phyloP scores from a whole-genome alignment of 169 alveolate species.

The Babesia microti region DNA sequence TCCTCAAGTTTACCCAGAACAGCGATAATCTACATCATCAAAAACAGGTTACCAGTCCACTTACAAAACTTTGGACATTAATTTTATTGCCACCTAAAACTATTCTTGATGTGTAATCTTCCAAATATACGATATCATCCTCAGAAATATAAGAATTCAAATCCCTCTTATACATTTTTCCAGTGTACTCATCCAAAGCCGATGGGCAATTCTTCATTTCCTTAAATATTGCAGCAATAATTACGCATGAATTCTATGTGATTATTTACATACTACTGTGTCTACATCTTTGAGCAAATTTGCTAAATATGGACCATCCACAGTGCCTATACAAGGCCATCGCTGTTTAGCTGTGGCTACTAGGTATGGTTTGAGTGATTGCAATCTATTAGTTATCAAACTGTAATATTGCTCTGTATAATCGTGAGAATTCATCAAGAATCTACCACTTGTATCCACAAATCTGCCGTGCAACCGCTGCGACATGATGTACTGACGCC shows the following conservation, averaged over 20 bases:
- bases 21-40: conserved; percentile 19
- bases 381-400: conserved; percentile 26
- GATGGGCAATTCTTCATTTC: conserved; percentile 46
- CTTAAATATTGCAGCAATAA: conserved; percentile 37
- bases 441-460: too few species aligned
- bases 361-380: conserved; percentile 17
- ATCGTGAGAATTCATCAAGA: conserved; percentile 16
- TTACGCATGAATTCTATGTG: conserved; percentile 26
- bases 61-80: conserved; percentile 30
- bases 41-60: conserved; percentile 28
- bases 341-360: conserved; percentile 5
- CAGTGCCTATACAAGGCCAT: conserved; percentile 33
- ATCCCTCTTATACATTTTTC: conserved; percentile 16
- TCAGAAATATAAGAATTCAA: conserved; percentile 12
- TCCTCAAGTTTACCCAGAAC: conserved; percentile 31
- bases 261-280: background rate
- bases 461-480: too few species aligned
- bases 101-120: conserved; percentile 34
- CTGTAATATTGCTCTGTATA: conserved; percentile 38
- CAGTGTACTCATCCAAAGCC: conserved; percentile 39
- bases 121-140: conserved; percentile 27
- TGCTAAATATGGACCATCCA: conserved; percentile 5
- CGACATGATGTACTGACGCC: too few species aligned
- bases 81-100: conserved; percentile 16
- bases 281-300: background rate